Evolutionary conservation across 2,329 filamentous ascomycete species (phyloP).

Genomic region (Xylaria arbuscula): DNA sequence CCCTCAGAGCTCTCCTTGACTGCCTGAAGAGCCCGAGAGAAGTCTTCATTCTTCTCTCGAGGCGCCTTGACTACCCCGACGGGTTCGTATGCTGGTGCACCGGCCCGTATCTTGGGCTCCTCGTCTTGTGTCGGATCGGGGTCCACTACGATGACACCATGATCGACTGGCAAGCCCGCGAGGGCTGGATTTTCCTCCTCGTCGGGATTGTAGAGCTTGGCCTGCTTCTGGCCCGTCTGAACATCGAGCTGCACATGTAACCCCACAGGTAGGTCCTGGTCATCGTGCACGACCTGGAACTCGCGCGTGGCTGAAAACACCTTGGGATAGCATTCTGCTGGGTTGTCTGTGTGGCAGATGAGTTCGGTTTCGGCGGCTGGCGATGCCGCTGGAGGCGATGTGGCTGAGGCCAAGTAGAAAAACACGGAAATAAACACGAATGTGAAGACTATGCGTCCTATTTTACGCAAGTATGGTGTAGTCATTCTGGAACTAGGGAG

Average conservation of each 20-base stretch:
- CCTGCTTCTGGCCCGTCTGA: conserved; percentile 71
- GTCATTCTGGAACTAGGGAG: conserved; percentile 37
- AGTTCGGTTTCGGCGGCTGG: conserved; percentile 61
- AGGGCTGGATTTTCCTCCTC: conserved; percentile 63
- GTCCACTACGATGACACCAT: conserved; percentile 66
- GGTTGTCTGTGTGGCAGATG: conserved; percentile 72
- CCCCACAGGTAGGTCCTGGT: conserved; percentile 73
- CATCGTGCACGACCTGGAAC: conserved; percentile 71
- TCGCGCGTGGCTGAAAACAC: conserved; percentile 72
- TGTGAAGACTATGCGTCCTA: conserved; percentile 32
- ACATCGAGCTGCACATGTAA: conserved; percentile 75
- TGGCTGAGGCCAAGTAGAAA: conserved; percentile 45
- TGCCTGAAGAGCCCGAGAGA: conserved; percentile 60
- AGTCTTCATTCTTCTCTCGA: conserved; percentile 53
- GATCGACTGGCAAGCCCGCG: conserved; percentile 64
- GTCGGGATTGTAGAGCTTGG: conserved; percentile 71
- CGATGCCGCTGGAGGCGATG: conserved; percentile 47
- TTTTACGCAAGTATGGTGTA: conserved; percentile 30
- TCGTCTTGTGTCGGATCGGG: conserved; percentile 51
- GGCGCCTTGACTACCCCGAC: conserved; percentile 69
- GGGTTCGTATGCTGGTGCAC: conserved; percentile 67
- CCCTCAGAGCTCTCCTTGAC: conserved; percentile 58
- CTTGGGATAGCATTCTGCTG: conserved; percentile 72
- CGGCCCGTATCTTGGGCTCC: conserved; percentile 55
- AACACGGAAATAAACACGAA: conserved; percentile 40